Conservation (phyloP, 208 protist species). For the Blastocrithidia nonstop region DNA sequence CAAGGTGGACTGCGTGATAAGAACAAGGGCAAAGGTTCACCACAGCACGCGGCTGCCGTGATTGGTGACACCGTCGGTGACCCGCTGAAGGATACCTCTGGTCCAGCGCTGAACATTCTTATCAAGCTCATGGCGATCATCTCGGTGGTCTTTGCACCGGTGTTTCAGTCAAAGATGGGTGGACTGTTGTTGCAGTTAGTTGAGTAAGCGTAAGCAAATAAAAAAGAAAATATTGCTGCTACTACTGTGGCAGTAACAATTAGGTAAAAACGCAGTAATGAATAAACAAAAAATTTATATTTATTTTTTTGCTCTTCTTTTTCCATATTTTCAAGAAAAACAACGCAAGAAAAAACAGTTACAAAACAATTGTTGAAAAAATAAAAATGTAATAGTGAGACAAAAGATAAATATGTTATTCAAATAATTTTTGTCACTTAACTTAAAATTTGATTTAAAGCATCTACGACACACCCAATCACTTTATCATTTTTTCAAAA, state of each 20-base stretch:
- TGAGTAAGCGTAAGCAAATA: constrained; percentile 17
- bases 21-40: constrained; percentile 80
- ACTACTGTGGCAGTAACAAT: neutral
- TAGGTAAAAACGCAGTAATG: neutral
- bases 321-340: too few relatives aligned
- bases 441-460: too few relatives aligned
- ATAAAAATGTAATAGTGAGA: too few relatives aligned
- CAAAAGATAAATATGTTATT: too few relatives aligned
- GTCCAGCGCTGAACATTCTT: constrained; percentile 91
- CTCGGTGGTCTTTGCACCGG: constrained; percentile 87
- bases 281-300: constrained; percentile 2
- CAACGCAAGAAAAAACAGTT: too few relatives aligned
- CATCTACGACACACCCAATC: too few relatives aligned
- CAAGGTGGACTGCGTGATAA: constrained; percentile 72
- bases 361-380: too few relatives aligned
- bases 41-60: constrained; percentile 90
- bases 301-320: too few relatives aligned
- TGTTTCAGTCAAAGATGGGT: constrained; percentile 66
- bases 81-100: constrained; percentile 94
- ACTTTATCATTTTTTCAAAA: too few relatives aligned
- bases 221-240: neutral
- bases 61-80: constrained; percentile 95
- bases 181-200: constrained; percentile 38
- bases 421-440: too few relatives aligned
- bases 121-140: constrained; percentile 94